phyloP scores from a whole-genome alignment of 176 grass and related monocot species.

The Leersia perrieri region DNA sequence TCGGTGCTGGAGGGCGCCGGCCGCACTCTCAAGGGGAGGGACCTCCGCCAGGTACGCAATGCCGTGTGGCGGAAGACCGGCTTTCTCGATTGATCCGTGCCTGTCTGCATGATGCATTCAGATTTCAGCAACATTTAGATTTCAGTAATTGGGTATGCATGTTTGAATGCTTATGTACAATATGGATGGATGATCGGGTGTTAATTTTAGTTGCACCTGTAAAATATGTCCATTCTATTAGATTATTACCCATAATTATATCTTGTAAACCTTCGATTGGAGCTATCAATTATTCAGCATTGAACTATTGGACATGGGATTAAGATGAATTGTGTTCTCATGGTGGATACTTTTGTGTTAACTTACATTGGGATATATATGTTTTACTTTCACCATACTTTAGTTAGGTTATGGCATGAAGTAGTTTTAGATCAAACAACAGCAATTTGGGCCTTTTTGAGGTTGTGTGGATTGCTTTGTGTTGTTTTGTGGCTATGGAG shows the following conservation, averaged over 20 bases:
- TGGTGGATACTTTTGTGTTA: neutral
- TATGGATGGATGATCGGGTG: conserved; percentile 34
- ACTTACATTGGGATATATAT: neutral
- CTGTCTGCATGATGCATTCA: conserved; percentile 17
- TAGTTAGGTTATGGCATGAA: neutral
- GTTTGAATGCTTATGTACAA: conserved; percentile 28
- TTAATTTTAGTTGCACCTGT: conserved; percentile 42
- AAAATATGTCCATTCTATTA: conserved; percentile 3
- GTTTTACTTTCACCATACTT: neutral
- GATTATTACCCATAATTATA: neutral
- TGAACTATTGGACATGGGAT: conserved; percentile 2
- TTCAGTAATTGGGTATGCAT: conserved; percentile 17
- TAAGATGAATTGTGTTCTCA: conserved; percentile 4
- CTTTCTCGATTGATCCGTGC: conserved; percentile 69
- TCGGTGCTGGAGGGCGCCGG: conserved; percentile 77
- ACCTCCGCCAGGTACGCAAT: conserved; percentile 81
- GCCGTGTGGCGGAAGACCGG: conserved; percentile 77
- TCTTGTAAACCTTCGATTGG: conserved; percentile 7
- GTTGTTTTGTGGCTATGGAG: neutral
- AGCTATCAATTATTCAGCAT: neutral
- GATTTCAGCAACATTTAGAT: neutral
- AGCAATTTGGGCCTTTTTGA: neutral
- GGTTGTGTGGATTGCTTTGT: neutral
- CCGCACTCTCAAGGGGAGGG: conserved; percentile 84
- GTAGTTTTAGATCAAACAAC: neutral